A percentile compares a stretch with the other conserved stretches of the same genome.
These are phyloP conservation scores for Sordariomycetes sp. DNA, from an alignment of 2,329 filamentous ascomycete genomes.

Conservation along the genomic window DNA sequence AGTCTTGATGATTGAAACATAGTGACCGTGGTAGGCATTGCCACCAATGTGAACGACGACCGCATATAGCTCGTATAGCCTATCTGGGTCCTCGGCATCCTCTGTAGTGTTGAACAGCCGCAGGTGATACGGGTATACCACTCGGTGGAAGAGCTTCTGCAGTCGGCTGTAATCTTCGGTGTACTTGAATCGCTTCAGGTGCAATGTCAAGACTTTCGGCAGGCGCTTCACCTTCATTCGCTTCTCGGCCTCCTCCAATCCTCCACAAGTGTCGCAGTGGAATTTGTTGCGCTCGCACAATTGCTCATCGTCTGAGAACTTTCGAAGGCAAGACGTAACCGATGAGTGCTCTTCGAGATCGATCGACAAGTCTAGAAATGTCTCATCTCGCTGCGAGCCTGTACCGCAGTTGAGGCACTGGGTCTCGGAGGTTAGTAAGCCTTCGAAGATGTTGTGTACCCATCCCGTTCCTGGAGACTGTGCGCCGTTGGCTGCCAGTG, in stretches of 20 bases:
- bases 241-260: slow-evolving; percentile 95
- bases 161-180: slow-evolving; percentile 89
- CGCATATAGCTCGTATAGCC: slow-evolving; percentile 91
- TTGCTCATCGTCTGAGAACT: slow-evolving; percentile 98
- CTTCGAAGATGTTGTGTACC: slow-evolving; percentile 97
- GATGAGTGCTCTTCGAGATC: slow-evolving; percentile 93
- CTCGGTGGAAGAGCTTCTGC: slow-evolving; percentile 93
- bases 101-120: slow-evolving; percentile 97
- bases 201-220: slow-evolving; percentile 82
- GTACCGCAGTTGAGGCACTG: slow-evolving; percentile 95
- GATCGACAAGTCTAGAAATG: slow-evolving; percentile 91
- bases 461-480: slow-evolving; percentile 58
- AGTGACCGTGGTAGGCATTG: slow-evolving; percentile 95
- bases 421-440: slow-evolving; percentile 88
- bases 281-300: slow-evolving; percentile 98
- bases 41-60: slow-evolving; percentile 96
- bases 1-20: slow-evolving; percentile 96
- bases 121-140: slow-evolving; percentile 94
- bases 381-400: slow-evolving; percentile 87
- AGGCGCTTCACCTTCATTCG: slow-evolving; percentile 97
- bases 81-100: slow-evolving; percentile 86
- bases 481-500: background rate
- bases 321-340: slow-evolving; percentile 87
- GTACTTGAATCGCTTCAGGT: slow-evolving; percentile 97
- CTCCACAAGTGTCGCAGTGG: slow-evolving; percentile 94